Percentiles rank a stretch among this genome's conserved stretches.
phyloP scores from a whole-genome alignment of 2,329 filamentous ascomycete species.

The Nigrospora sphaerica region DNA sequence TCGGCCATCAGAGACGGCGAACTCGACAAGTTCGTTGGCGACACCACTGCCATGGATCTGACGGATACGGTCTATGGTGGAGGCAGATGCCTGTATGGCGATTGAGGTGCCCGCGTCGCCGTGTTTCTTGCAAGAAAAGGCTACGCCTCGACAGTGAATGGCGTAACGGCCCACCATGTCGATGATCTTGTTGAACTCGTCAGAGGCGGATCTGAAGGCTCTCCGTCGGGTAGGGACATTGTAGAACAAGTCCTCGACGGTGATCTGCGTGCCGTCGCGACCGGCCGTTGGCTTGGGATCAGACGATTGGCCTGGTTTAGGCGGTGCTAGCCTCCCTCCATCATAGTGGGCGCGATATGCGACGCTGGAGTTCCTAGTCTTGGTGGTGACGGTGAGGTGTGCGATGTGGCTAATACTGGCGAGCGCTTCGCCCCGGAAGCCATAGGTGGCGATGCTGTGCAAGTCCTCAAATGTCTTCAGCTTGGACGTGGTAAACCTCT shows the following conservation, averaged over 20 bases:
- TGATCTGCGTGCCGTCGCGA: constrained; percentile 86
- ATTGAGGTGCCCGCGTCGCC: constrained; percentile 80
- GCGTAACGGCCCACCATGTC: constrained; percentile 92
- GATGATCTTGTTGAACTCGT: constrained; percentile 97
- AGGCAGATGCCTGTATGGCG: constrained; percentile 67
- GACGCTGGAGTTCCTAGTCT: constrained; percentile 78
- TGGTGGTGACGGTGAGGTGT: constrained; percentile 90
- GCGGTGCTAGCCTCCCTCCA: constrained; percentile 70
- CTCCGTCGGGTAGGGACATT: constrained; percentile 83
- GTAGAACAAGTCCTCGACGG: constrained; percentile 95
- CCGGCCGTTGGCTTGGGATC: constrained; percentile 87
- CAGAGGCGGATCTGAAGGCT: constrained; percentile 84
- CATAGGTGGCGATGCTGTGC: constrained; percentile 84
- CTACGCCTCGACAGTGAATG: constrained; percentile 83
- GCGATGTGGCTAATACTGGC: constrained; percentile 98
- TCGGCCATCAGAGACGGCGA: constrained; percentile 63
- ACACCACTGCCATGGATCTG: constrained; percentile 80
- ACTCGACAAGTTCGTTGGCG: constrained; percentile 80
- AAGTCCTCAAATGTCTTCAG: constrained; percentile 90
- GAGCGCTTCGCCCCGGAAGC: constrained; percentile 93
- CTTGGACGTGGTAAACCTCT: constrained; percentile 95
- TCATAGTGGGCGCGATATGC: constrained; percentile 89
- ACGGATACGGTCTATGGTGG: constrained; percentile 74
- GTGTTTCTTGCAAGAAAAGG: constrained; percentile 94
- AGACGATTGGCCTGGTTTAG: constrained; percentile 79